These are phyloP conservation scores for Tetramitus jugosus DNA, from an alignment of 208 protist species.

Conservation along the genomic window DNA sequence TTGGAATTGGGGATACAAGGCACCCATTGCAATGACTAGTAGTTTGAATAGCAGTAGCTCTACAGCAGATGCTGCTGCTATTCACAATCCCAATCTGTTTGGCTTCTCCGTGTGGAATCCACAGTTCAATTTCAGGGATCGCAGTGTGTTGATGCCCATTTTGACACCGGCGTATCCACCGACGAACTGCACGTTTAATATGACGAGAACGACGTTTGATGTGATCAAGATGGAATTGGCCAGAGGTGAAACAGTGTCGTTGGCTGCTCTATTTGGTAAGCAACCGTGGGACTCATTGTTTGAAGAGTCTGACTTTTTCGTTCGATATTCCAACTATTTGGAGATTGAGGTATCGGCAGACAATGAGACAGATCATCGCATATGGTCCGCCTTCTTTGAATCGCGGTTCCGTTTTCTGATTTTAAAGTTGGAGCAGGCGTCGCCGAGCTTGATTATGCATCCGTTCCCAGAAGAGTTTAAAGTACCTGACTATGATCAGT, in stretches of 20 bases:
- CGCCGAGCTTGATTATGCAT: constrained; percentile 29
- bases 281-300: constrained; percentile 38
- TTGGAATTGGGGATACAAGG: constrained; percentile 48
- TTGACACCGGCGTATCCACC: constrained; percentile 92
- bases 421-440: constrained; percentile 35
- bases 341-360: constrained; percentile 30
- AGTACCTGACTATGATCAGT: no score
- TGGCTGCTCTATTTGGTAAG: constrained; percentile 26
- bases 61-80: background rate
- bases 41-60: no score
- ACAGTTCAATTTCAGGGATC: constrained; percentile 33
- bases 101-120: constrained; percentile 48
- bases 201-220: constrained; percentile 79
- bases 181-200: constrained; percentile 94
- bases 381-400: constrained; percentile 44
- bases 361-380: constrained; percentile 34
- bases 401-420: constrained; percentile 44
- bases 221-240: constrained; percentile 86
- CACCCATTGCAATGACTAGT: no score
- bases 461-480: no score
- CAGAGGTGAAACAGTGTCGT: constrained; percentile 51
- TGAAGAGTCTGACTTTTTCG: constrained; percentile 49
- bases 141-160: constrained; percentile 86
- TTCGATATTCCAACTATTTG: constrained; percentile 39
- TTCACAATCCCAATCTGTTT: background rate